Conservation (phyloP, 257 asterid genomes). For the Nyctanthes arbortristis region DNA sequence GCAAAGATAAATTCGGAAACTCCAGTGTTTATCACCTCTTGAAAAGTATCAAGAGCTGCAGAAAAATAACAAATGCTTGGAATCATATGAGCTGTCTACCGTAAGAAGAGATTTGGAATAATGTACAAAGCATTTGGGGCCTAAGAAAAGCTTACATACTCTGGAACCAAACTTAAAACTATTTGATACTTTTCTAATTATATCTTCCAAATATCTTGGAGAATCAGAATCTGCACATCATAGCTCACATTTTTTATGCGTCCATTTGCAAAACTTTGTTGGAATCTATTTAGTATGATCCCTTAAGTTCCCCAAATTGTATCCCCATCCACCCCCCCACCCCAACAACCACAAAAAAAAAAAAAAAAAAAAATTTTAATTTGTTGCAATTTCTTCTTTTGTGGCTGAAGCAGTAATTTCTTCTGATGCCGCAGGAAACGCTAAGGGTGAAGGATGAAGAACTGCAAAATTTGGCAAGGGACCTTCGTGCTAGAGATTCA, state of each 20-base stretch:
- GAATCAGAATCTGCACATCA: neutral
- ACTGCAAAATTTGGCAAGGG: slow-evolving; percentile 89
- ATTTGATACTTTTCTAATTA: neutral
- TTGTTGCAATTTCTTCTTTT: slow-evolving; percentile 10
- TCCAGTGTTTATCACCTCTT: neutral
- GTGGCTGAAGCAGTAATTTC: slow-evolving; percentile 10
- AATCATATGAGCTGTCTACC: too few relatives aligned
- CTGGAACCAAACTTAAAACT: slow-evolving; percentile 16
- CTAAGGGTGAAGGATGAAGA: slow-evolving; percentile 98
- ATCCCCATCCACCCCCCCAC: too few relatives aligned
- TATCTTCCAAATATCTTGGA: slow-evolving; percentile 12
- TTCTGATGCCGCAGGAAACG: slow-evolving; percentile 71
- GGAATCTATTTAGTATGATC: neutral
- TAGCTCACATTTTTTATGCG: neutral
- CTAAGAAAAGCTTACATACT: neutral
- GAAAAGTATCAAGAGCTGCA: too few relatives aligned
- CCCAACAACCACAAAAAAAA: too few relatives aligned
- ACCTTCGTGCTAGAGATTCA: slow-evolving; percentile 85
- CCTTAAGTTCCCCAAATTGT: too few relatives aligned
- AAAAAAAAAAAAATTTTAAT: too few relatives aligned
- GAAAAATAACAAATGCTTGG: too few relatives aligned
- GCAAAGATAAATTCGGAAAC: neutral
- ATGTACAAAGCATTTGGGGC: neutral
- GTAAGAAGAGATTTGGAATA: neutral
- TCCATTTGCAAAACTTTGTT: neutral